A percentile compares a stretch with the other conserved stretches of the same genome.
These are phyloP conservation scores for Pythium brachiatum DNA, from an alignment of 352 stramenopile species.

Conservation along the genomic window DNA sequence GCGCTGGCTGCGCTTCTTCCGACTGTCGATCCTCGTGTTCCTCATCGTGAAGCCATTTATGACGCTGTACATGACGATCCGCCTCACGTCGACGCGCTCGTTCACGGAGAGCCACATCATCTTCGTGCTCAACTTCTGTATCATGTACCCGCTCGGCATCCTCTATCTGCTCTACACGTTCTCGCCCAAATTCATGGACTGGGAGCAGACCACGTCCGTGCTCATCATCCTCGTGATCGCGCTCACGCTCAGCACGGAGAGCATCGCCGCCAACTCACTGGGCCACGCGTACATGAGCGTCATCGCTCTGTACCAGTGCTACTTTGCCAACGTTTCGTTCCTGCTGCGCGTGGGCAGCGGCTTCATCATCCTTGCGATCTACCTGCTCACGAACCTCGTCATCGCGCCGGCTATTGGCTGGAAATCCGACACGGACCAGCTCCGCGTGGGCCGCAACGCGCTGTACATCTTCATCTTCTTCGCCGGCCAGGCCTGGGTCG, in stretches of 20 bases:
- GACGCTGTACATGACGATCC: constrained; percentile 69
- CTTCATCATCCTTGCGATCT: constrained; percentile 60
- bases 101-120: constrained; percentile 65
- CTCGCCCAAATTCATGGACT: constrained; percentile 57
- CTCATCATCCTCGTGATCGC: constrained; percentile 54
- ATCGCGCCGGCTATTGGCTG: constrained; percentile 44
- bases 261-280: constrained; percentile 60
- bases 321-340: constrained; percentile 81
- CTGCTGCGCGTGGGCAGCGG: constrained; percentile 54
- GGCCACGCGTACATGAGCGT: constrained; percentile 80
- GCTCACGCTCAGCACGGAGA: constrained; percentile 62
- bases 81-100: constrained; percentile 37
- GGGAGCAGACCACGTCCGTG: constrained; percentile 53
- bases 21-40: constrained; percentile 63
- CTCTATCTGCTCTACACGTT: constrained; percentile 69
- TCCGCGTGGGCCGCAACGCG: constrained; percentile 59
- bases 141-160: constrained; percentile 68
- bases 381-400: constrained; percentile 60
- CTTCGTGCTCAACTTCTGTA: constrained; percentile 74
- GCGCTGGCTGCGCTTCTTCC: constrained; percentile 68
- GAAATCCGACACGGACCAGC: constrained; percentile 41
- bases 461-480: constrained; percentile 87
- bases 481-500: constrained; percentile 69
- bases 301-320: constrained; percentile 78
- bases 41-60: constrained; percentile 71